These are phyloP conservation scores for Sporothrix brasiliensis DNA, from an alignment of 2,329 filamentous ascomycete genomes.

Conservation along the genomic window DNA sequence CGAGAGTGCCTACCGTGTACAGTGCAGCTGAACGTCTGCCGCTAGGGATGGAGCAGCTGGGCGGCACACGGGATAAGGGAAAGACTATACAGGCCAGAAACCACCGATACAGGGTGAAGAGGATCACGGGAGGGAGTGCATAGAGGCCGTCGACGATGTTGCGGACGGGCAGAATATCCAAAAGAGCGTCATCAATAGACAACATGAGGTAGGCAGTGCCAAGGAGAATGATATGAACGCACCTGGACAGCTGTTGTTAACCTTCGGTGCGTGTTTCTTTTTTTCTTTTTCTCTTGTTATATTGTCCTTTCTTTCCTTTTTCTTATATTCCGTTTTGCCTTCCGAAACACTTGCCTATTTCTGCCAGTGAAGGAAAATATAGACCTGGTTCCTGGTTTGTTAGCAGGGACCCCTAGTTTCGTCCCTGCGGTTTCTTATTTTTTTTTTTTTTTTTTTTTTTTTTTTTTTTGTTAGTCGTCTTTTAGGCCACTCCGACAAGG, in stretches of 20 bases:
- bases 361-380: neutral
- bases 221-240: neutral
- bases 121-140: too few relatives aligned
- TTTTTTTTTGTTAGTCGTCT: neutral
- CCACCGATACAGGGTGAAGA: neutral
- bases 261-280: neutral
- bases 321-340: neutral
- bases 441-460: neutral
- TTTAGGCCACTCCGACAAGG: neutral
- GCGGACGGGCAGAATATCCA: neutral
- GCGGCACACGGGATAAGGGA: neutral
- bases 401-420: neutral
- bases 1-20: constrained; percentile 17
- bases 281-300: too few relatives aligned
- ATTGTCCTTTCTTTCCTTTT: neutral
- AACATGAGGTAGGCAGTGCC: neutral
- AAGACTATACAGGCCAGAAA: neutral
- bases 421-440: neutral
- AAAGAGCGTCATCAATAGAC: neutral
- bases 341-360: constrained; percentile 5
- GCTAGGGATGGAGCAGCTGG: constrained; percentile 28
- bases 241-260: neutral
- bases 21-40: constrained; percentile 32
- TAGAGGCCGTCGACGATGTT: neutral
- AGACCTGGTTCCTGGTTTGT: neutral